Percentiles rank a stretch among this genome's conserved stretches.
Conservation (phyloP, 805 yeast species). For the Wickerhamiella cacticola region DNA sequence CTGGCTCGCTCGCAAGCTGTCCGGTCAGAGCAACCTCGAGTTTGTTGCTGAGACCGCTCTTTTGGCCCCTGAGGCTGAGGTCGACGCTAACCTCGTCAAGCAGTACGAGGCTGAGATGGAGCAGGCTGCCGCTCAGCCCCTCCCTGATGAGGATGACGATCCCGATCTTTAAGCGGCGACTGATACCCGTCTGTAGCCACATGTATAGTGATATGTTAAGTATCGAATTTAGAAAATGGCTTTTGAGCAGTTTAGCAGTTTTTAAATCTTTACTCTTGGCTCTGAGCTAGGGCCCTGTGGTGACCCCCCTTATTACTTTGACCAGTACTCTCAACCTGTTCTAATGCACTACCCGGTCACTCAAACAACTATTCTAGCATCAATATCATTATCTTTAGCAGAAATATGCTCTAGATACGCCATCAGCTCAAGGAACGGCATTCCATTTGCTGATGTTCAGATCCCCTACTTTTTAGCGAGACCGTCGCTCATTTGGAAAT, state of each 20-base stretch:
- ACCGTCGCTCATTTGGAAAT: background rate
- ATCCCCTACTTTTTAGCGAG: slow-evolving; percentile 2
- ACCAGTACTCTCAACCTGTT: background rate
- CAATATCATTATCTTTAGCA: background rate
- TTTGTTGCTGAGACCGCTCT: slow-evolving; percentile 98
- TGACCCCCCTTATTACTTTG: background rate
- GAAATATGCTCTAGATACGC: background rate
- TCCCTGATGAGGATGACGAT: slow-evolving; percentile 98
- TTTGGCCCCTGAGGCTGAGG: slow-evolving; percentile 99
- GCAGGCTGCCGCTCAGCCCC: slow-evolving; percentile 97
- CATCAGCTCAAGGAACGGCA: background rate
- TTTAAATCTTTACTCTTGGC: background rate
- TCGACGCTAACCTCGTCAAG: slow-evolving; percentile 91
- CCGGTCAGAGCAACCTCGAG: slow-evolving; percentile 95
- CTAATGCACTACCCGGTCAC: slow-evolving; percentile 6
- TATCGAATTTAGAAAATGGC: slow-evolving; percentile 2
- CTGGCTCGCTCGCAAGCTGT: slow-evolving; percentile 99
- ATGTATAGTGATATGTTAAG: slow-evolving; percentile 2
- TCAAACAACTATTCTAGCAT: background rate
- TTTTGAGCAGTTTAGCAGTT: background rate
- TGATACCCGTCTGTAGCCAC: background rate
- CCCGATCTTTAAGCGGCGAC: slow-evolving; percentile 61
- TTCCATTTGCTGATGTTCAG: background rate
- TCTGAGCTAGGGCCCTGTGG: background rate
- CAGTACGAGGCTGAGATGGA: slow-evolving; percentile 99